Evolutionary conservation across 129 eudicot species (phyloP), one percentile per base, ranked within the genome.

Genomic region (Flaveria sonorensis): DNA sequence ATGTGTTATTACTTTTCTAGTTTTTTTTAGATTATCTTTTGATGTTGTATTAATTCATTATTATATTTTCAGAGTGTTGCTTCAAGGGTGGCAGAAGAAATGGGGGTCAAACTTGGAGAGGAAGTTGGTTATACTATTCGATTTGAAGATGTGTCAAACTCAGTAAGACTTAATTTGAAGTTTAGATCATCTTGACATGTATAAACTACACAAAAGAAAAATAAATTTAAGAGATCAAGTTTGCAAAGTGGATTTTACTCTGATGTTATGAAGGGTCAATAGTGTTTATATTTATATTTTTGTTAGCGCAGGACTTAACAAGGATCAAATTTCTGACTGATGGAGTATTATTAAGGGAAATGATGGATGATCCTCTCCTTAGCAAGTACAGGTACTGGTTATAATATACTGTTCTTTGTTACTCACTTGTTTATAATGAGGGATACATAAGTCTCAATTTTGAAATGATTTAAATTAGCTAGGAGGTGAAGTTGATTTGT

Each of bases 291-390:
- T 19, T 10, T 30, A 23, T 53, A 74, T 72, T 81, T 81, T 77
- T 91, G 88, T 71, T 66, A 82, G 83, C 65, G 70, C 89, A 91
- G 99, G 93, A 87, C 60, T 66, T 84, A 60, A 94, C 99, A 16
- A 87, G 92, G 96, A 85, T 94, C 84, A 94, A 94, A 70, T 94
- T 91, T 88, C 96, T 94, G 24, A 89, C 99, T 0, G 99, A 94
- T 88, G 99, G 99, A 71, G 99, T 94, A 26, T 83, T 94, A 87
- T 87, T 94, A 16, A 83, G 99, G 76, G 97, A 94, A 84, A 94
- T 94, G 99, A 94, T 94, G 97, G 90, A 88, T 80, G 99, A 94
- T 88, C 99, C 99, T 73, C 97, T 94, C 42, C 47, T 94, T 82
- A 89, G 88, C 90, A 91, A 89, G 83, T 94, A 94, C 71, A 91